Conservation (phyloP, 768 basidiomycete genomes). For the Lactarius pseudohatsudake region DNA sequence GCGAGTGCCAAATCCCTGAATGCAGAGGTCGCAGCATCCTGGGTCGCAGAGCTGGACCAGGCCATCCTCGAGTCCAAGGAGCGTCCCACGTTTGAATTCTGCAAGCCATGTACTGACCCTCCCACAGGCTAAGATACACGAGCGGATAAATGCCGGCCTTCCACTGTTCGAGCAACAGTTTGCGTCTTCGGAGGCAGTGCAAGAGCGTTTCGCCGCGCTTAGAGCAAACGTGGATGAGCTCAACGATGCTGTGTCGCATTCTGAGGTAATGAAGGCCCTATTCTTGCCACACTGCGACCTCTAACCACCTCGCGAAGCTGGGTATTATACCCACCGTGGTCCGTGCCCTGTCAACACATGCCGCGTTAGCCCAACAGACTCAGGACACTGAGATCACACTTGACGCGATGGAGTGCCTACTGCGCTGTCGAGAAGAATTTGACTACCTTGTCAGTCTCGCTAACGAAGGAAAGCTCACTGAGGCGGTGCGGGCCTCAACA, state of each 20-base stretch:
- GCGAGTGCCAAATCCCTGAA: slow-evolving; percentile 57
- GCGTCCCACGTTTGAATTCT: slow-evolving; percentile 11
- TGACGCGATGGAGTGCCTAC: slow-evolving; percentile 55
- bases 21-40: slow-evolving; percentile 60
- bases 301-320: slow-evolving; percentile 44
- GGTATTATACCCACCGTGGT: slow-evolving; percentile 66
- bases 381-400: slow-evolving; percentile 52
- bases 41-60: slow-evolving; percentile 71
- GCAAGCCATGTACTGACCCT: slow-evolving; percentile 5
- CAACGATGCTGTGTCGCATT: slow-evolving; percentile 49
- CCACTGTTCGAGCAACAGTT: slow-evolving; percentile 65
- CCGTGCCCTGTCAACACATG: slow-evolving; percentile 56
- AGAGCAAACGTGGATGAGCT: slow-evolving; percentile 54
- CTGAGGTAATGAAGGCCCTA: slow-evolving; percentile 49
- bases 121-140: slow-evolving; percentile 62
- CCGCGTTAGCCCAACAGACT: slow-evolving; percentile 60
- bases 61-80: slow-evolving; percentile 75
- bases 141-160: slow-evolving; percentile 65
- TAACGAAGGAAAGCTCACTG: slow-evolving; percentile 58
- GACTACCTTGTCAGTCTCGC: slow-evolving; percentile 47
- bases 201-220: slow-evolving; percentile 54
- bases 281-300: slow-evolving; percentile 23
- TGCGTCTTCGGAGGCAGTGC: slow-evolving; percentile 60
- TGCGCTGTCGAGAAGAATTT: slow-evolving; percentile 50
- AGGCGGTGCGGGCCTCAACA: slow-evolving; percentile 51